These are phyloP conservation scores for Nakazawaea wyomingensis DNA, from an alignment of 805 yeast genomes.

Conservation along the genomic window DNA sequence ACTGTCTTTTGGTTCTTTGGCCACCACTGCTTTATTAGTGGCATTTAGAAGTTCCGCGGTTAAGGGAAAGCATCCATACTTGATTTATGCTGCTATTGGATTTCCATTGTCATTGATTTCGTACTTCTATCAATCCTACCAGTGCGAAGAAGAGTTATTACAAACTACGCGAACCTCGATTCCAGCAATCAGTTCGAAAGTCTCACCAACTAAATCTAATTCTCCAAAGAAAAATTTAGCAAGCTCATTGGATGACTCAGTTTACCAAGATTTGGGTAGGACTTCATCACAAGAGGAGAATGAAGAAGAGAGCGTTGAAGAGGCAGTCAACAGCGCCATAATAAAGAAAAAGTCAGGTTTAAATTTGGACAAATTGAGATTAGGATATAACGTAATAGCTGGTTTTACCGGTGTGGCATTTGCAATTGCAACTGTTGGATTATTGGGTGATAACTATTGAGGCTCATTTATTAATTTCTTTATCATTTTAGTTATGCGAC, in stretches of 20 bases:
- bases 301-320: conserved; percentile 31
- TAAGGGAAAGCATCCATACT: conserved; percentile 64
- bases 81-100: conserved; percentile 59
- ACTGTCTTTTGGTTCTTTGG: conserved; percentile 38
- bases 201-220: conserved; percentile 17
- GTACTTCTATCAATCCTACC: conserved; percentile 22
- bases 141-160: conserved; percentile 24
- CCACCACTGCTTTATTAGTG: conserved; percentile 45
- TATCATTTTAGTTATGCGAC: not conserved
- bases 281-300: conserved; percentile 21
- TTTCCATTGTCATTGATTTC: conserved; percentile 37
- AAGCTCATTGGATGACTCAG: conserved; percentile 41
- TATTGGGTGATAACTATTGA: conserved; percentile 44
- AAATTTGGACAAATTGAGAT: conserved; percentile 28
- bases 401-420: conserved; percentile 41
- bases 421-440: conserved; percentile 47
- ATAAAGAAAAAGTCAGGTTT: conserved; percentile 29
- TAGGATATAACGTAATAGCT: conserved; percentile 36
- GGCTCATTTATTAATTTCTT: not conserved
- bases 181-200: not conserved
- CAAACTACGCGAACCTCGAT: conserved; percentile 3
- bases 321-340: conserved; percentile 38
- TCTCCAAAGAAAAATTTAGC: conserved; percentile 19
- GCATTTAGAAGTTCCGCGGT: conserved; percentile 55
- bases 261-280: conserved; percentile 36